A percentile compares a stretch with the other conserved stretches of the same genome.
These are phyloP conservation scores for Cryptococcus sp. DNA, from an alignment of 1,284 basidiomycete species.

Conservation along the genomic window DNA sequence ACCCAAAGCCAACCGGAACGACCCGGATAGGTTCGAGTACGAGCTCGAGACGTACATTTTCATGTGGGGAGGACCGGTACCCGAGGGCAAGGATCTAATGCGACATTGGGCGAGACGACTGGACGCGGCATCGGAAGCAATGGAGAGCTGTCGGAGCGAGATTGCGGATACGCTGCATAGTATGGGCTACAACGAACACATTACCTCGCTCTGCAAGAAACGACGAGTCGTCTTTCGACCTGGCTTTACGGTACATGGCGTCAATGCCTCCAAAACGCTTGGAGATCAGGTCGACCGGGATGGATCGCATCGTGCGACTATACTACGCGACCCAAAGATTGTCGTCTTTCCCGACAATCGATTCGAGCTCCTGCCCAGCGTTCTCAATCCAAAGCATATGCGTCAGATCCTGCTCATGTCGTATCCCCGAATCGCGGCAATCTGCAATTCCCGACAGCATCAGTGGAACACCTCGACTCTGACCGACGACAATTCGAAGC, in stretches of 20 bases:
- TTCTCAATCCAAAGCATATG: background rate
- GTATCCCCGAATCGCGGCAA: background rate
- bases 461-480: slow-evolving; percentile 1
- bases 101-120: slow-evolving; percentile 1
- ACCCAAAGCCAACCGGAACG: background rate
- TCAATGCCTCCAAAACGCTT: background rate
- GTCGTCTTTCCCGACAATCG: background rate
- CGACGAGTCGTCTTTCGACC: slow-evolving; percentile 5
- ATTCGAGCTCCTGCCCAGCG: background rate
- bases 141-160: background rate
- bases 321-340: background rate
- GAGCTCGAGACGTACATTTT: slow-evolving; percentile 4
- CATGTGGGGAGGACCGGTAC: slow-evolving; percentile 7
- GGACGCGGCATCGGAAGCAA: background rate
- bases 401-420: background rate
- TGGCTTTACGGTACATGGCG: slow-evolving; percentile 2
- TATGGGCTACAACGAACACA: background rate
- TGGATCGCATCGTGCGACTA: background rate
- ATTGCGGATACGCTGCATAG: background rate
- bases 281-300: background rate
- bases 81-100: background rate
- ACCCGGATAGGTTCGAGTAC: background rate
- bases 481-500: background rate
- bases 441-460: slow-evolving; percentile 3
- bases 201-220: background rate